A percentile compares a stretch with the other conserved stretches of the same genome.
phyloP scores from a whole-genome alignment of 108 stramenopile genomes.

The Discostella stelligeroides region DNA sequence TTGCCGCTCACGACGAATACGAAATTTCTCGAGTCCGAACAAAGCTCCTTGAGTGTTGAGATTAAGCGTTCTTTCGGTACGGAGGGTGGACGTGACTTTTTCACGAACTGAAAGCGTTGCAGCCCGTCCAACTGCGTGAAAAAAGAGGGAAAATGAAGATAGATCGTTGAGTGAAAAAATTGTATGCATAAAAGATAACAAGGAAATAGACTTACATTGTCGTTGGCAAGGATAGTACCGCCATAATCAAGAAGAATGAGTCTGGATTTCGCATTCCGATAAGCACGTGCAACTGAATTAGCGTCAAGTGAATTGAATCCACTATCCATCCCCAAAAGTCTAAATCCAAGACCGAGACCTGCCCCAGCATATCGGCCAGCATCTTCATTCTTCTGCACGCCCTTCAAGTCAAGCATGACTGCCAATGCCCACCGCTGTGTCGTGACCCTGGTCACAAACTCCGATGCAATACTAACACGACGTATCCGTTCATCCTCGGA shows the following conservation, averaged over 20 bases:
- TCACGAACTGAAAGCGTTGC: conserved; percentile 90
- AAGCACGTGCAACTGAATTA: conserved; percentile 73
- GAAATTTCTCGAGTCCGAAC: conserved; percentile 82
- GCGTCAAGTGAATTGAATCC: conserved; percentile 73
- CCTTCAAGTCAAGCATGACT: conserved; percentile 89
- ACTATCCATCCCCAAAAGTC: conserved; percentile 90
- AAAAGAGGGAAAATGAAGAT: conserved; percentile 10
- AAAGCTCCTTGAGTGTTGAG: conserved; percentile 76
- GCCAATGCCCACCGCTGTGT: conserved; percentile 93
- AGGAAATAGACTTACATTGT: conserved; percentile 70
- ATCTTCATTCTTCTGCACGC: conserved; percentile 77
- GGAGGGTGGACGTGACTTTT: conserved; percentile 78
- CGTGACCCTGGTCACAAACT: conserved; percentile 94
- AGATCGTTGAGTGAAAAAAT: background rate
- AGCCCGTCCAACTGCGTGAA: conserved; percentile 68
- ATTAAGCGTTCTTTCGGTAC: conserved; percentile 69
- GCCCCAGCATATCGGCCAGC: conserved; percentile 81
- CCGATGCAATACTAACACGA: conserved; percentile 74
- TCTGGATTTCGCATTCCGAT: conserved; percentile 69
- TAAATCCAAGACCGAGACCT: conserved; percentile 94
- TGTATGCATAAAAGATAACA: background rate
- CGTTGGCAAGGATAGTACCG: conserved; percentile 94
- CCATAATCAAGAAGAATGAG: conserved; percentile 97
- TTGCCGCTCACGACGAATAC: conserved; percentile 94
- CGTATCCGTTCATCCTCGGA: conserved; percentile 83